These are phyloP conservation scores for Carpinus viminea DNA, from an alignment of 306 rosid genomes.

Conservation along the genomic window DNA sequence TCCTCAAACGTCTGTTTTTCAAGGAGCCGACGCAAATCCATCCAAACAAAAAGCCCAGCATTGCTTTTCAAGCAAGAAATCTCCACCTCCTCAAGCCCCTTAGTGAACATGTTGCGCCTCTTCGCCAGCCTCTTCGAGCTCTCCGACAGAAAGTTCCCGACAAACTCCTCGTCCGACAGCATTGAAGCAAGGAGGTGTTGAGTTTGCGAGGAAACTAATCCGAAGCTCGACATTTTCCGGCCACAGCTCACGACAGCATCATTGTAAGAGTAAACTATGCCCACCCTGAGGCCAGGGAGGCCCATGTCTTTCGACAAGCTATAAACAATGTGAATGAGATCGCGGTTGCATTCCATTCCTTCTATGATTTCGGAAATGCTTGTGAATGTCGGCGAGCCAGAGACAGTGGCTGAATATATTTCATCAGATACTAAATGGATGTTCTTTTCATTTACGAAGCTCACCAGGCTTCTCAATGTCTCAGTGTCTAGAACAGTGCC, in stretches of 20 bases:
- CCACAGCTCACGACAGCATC: slow-evolving; percentile 56
- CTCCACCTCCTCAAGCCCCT: slow-evolving; percentile 57
- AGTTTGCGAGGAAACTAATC: slow-evolving; percentile 76
- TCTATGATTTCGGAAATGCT: slow-evolving; percentile 65
- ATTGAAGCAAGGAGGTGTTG: slow-evolving; percentile 66
- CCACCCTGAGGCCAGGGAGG: slow-evolving; percentile 83
- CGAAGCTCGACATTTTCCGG: slow-evolving; percentile 94
- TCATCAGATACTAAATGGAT: slow-evolving; percentile 88
- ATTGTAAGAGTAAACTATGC: slow-evolving; percentile 83
- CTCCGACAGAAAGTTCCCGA: slow-evolving; percentile 41
- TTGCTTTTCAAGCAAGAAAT: slow-evolving; percentile 67
- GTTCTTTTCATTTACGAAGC: slow-evolving; percentile 57
- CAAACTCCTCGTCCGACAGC: slow-evolving; percentile 67
- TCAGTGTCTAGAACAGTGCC: slow-evolving; percentile 66
- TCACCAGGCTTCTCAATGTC: slow-evolving; percentile 60
- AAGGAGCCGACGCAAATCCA: slow-evolving; percentile 64
- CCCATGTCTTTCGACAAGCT: slow-evolving; percentile 95
- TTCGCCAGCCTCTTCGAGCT: slow-evolving; percentile 51
- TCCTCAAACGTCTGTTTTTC: slow-evolving; percentile 54
- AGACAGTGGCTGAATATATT: slow-evolving; percentile 84
- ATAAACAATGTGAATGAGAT: slow-evolving; percentile 70
- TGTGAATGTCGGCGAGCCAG: slow-evolving; percentile 43
- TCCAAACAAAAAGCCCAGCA: slow-evolving; percentile 84
- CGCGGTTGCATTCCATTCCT: slow-evolving; percentile 49
- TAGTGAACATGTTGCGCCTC: slow-evolving; percentile 43